Base-by-base conservation (phyloP, 257 asterid species). In the Solanum bukasovii region DNA sequence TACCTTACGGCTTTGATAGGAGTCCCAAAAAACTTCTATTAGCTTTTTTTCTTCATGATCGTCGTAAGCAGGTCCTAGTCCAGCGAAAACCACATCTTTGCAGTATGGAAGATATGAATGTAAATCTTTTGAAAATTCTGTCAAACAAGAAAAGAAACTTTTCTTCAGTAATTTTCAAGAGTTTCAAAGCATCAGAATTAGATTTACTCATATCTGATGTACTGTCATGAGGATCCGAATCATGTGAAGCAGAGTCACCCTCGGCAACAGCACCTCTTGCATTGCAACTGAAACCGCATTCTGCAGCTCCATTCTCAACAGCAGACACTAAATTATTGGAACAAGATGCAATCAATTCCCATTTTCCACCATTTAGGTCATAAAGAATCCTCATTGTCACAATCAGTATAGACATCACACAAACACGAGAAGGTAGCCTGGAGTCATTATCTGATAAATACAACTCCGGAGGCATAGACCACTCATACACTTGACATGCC, bases 401-500 rank as follows among this genome's bases (percentile, higher is more conserved):
- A 78, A 94, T 92, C 89, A 96, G 87, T 88, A 96, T 91, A 8
- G 98, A 89, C 98, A 95, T 94, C 89, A 94, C 98, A 82, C 77
- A 91, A 42, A 88, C 94, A 87, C 98, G 96, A 20, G 96, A 92
- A 14, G 99, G 99, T 33, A 91, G 89, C 85, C 93, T 91, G 29
- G 29, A 33, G 89, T 92, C 93, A 25, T 91, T 94, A 49, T 91
- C 90, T 10, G 95, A 95, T 33, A 96, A 87, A 88, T 91, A 94
- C 87, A 96, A 85, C 84, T 92, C 98, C 5, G 95, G 88, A 56
- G 98, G 94, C 95, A 83, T 90, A 85, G 95, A 92, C 98, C 99
- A 96, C 83, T 92, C 96, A 88, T 87, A 94, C 68, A 95, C 87
- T 25, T 84, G 94, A 82, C 95, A 91, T 59, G 98, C 96, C 84